These are phyloP conservation scores for Endocarpon pusillum DNA, from an alignment of 495 filamentous ascomycete species.

Conservation along the genomic window DNA sequence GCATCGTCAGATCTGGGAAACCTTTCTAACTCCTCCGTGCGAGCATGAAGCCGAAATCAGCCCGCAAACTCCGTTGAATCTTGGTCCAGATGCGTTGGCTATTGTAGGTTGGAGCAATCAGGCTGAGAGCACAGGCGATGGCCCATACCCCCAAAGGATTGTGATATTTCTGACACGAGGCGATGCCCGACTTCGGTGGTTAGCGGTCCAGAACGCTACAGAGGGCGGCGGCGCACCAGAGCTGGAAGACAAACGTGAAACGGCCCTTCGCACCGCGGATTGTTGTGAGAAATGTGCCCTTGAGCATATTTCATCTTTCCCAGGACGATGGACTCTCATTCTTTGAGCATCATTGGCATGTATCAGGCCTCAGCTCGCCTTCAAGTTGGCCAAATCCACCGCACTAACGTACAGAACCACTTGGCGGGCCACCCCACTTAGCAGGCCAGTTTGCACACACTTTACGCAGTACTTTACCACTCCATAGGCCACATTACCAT, in stretches of 20 bases:
- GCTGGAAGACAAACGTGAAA: no score
- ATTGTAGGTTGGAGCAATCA: background rate
- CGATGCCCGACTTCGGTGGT: background rate
- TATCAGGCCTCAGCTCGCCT: no score
- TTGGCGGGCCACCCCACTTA: no score
- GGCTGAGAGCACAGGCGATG: background rate
- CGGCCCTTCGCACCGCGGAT: background rate
- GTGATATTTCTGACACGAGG: background rate
- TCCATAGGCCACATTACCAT: no score
- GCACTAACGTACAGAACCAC: no score
- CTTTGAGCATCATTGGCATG: no score
- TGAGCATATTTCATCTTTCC: background rate
- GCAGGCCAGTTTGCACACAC: no score
- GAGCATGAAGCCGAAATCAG: background rate
- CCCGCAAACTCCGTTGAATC: background rate
- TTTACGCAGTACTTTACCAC: no score
- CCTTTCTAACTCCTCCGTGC: background rate
- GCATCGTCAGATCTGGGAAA: no score
- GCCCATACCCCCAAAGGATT: background rate
- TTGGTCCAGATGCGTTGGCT: slow-evolving; percentile 1
- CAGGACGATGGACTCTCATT: background rate
- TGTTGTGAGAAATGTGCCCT: slow-evolving; percentile 1
- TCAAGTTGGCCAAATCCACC: no score
- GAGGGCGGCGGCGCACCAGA: no score
- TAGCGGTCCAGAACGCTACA: background rate